phyloP scores from a whole-genome alignment of 352 stramenopile genomes.

The Chrysophaeum taylorii region DNA sequence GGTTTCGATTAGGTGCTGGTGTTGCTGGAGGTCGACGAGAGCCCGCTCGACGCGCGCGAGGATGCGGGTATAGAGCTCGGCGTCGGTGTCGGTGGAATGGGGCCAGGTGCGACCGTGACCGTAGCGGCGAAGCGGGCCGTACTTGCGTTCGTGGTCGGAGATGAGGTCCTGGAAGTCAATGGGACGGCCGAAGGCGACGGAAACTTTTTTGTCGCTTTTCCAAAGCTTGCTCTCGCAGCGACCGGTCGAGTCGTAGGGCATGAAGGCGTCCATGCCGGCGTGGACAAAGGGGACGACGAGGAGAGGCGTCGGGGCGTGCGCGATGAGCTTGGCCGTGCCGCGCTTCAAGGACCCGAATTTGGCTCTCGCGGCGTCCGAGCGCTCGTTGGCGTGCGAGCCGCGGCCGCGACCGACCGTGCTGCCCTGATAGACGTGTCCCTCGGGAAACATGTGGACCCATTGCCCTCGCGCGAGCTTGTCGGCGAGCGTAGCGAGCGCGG shows the following conservation, averaged over 20 bases:
- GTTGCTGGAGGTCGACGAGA: too few relatives aligned
- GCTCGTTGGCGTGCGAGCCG: not conserved
- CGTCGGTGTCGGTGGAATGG: too few relatives aligned
- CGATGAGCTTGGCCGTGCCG: slow-evolving; percentile 9
- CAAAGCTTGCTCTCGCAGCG: not conserved
- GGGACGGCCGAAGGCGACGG: too few relatives aligned
- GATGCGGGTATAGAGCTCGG: too few relatives aligned
- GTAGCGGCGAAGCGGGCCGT: too few relatives aligned
- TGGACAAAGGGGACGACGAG: slow-evolving; percentile 19
- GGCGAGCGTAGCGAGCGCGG: not conserved
- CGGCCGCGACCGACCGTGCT: not conserved
- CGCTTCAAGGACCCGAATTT: slow-evolving; percentile 18
- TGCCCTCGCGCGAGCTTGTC: slow-evolving; percentile 11
- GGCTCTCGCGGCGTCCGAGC: not conserved
- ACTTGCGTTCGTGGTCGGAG: too few relatives aligned
- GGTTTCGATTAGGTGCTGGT: too few relatives aligned
- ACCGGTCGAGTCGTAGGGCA: not conserved
- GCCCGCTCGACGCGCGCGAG: too few relatives aligned
- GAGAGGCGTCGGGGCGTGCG: not conserved
- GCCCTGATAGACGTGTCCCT: slow-evolving; percentile 16
- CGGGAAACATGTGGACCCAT: slow-evolving; percentile 23
- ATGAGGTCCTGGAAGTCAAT: too few relatives aligned
- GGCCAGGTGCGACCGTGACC: too few relatives aligned
- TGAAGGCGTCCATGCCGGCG: slow-evolving; percentile 10
- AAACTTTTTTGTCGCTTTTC: too few relatives aligned